Conservation (phyloP, 352 stramenopile species). For the Phytophthora megakarya region DNA sequence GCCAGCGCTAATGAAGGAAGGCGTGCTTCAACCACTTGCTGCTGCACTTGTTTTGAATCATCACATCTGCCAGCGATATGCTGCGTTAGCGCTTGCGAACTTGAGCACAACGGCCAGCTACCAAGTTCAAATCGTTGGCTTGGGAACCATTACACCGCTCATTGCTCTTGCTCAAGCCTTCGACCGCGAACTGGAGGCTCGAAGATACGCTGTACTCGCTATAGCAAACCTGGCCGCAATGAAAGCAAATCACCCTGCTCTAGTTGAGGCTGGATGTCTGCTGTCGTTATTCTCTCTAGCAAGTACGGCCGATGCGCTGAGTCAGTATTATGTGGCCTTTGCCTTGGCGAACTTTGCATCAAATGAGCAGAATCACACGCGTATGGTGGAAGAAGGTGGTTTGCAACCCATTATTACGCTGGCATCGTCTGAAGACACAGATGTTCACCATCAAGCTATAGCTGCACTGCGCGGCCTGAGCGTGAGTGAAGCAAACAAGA, state of each 20-base stretch:
- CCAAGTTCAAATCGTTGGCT: slow-evolving; percentile 95
- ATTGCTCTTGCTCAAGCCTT: slow-evolving; percentile 87
- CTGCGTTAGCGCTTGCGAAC: slow-evolving; percentile 93
- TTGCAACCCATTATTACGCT: slow-evolving; percentile 96
- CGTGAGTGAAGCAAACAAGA: slow-evolving; percentile 91
- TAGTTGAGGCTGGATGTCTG: slow-evolving; percentile 92
- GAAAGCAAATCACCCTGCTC: slow-evolving; percentile 92
- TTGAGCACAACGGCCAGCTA: slow-evolving; percentile 93
- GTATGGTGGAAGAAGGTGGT: slow-evolving; percentile 95
- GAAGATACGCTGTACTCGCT: slow-evolving; percentile 93
- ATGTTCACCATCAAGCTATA: slow-evolving; percentile 95
- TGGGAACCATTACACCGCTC: slow-evolving; percentile 92
- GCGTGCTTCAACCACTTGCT: slow-evolving; percentile 91
- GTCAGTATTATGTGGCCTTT: slow-evolving; percentile 95
- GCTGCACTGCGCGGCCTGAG: slow-evolving; percentile 93
- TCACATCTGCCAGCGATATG: slow-evolving; percentile 94
- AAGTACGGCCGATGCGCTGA: slow-evolving; percentile 92
- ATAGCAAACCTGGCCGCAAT: slow-evolving; percentile 96
- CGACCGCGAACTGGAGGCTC: slow-evolving; percentile 92
- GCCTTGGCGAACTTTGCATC: slow-evolving; percentile 95
- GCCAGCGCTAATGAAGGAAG: slow-evolving; percentile 91
- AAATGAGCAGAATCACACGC: slow-evolving; percentile 91
- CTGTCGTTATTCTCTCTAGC: slow-evolving; percentile 93
- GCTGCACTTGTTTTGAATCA: slow-evolving; percentile 88
- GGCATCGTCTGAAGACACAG: slow-evolving; percentile 88